A percentile compares a stretch with the other conserved stretches of the same genome.
Evolutionary conservation across 169 alveolate species (phyloP).

Genomic region (Cryptosporidium bovis): DNA sequence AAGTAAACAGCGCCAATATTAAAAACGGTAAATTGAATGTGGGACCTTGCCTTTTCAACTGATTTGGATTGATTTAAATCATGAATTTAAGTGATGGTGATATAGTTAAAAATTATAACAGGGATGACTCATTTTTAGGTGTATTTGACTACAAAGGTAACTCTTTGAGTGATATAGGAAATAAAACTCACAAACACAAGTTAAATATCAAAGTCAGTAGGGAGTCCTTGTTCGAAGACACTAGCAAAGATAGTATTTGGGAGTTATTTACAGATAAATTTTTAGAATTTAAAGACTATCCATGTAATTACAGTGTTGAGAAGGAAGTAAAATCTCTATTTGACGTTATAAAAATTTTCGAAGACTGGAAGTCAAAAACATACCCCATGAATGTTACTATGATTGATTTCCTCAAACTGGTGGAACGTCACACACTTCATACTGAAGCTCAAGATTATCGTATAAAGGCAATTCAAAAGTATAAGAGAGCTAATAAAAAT

Average conservation of each 20-base stretch:
- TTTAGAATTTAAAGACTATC: slow-evolving; percentile 18
- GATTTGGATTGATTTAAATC: too few species aligned
- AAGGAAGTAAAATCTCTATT: slow-evolving; percentile 15
- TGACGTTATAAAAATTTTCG: slow-evolving; percentile 17
- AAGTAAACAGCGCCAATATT: too few species aligned
- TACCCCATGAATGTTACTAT: slow-evolving; percentile 21
- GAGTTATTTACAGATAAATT: slow-evolving; percentile 15
- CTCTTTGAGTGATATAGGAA: too few species aligned
- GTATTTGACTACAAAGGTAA: too few species aligned
- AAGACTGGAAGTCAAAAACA: slow-evolving; percentile 40
- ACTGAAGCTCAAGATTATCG: slow-evolving; percentile 54
- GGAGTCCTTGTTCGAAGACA: background rate
- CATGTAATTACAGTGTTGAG: background rate
- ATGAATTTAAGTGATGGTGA: too few species aligned
- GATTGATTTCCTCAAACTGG: slow-evolving; percentile 20
- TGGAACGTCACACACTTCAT: slow-evolving; percentile 26
- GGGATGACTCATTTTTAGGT: too few species aligned
- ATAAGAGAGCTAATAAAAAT: background rate
- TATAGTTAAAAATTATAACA: too few species aligned
- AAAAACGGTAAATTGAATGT: too few species aligned
- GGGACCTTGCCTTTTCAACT: too few species aligned
- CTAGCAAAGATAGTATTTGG: slow-evolving; percentile 20
- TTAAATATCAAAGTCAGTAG: background rate
- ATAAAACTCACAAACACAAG: too few species aligned
- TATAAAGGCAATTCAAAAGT: slow-evolving; percentile 6